Evolutionary conservation across 2,329 filamentous ascomycete genomes (phyloP), one percentile per base, ranked within the genome.

Genomic region (Penicillium sp.): DNA sequence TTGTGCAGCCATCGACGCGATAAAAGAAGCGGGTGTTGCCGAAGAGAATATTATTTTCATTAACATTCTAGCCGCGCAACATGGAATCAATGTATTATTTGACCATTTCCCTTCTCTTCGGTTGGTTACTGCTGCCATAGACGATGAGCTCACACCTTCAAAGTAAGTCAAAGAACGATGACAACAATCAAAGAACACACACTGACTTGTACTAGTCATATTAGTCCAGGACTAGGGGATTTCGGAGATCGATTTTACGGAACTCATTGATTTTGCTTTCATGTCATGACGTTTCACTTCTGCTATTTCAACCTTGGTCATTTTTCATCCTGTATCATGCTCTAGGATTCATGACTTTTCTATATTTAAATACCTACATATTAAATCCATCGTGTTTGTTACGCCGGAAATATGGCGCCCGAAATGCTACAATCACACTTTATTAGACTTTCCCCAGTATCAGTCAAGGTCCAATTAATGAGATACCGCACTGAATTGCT

Each of bases 151-250:
- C n/a, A 58, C 55, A 10, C 25, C 43, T 4, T 42, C 13, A 19
- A 49, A 53, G 58, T 61, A 48, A 35, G 50, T 53, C n/a, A 21
- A 29, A 33, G 6, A 43, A 3, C 8, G 14, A 14, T 25, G 10
- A 7, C 29, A 14, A 27, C 13, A 3, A 2, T 13, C 25, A 10
- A 7, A n/a, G 4, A 21, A 10, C 2, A 13, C 44, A 61, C 42
- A 2, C 16, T 59, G 62, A 45, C 16, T 26, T 10, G 13, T 23
- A 11, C 5, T 48, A 75, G 71, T 50, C 70, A 72, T 59, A 74
- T 75, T 54, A 62, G 62, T 13, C 72, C 72, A 35, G 72, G 72
- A 9, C 52, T 75, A 26, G 72, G 72, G 9, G 72, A 75, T 53
- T 75, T 75, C 61, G 72, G 72, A 13, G 72, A 75, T 55, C 63